Base-by-base conservation (phyloP, 495 filamentous ascomycete species). In the Cairneyella variabilis region DNA sequence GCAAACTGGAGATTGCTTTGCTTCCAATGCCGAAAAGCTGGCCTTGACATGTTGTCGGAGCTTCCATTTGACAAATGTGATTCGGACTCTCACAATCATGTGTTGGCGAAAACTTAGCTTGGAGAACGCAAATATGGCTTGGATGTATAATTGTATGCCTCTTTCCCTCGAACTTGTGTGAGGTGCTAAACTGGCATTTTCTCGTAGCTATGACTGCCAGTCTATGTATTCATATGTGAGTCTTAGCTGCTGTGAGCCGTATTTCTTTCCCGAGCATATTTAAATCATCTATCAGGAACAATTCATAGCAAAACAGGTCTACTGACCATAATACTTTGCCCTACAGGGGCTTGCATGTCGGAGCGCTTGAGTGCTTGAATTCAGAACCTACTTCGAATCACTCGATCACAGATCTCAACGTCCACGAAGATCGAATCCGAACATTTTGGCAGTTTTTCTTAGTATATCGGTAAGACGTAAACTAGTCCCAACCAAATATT, bases 111-210 rank as follows among this genome's bases (percentile, higher is more conserved):
- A 46, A 28, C 5, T 46, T 5, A 46, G 21, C 30, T 16, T 9
- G 25, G 43, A 46, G 18, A 4, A 28, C 21, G 12, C 26, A 4
- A 46, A 46, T 26, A 46, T 46, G 3, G 43, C 43, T 11, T 46
- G 43, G 43, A 46, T 46, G 2, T 46, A 46, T 17, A 46, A 46
- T 46, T 46, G 43, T 46, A 28, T 11, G 43, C n/a, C n/a, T n/a
- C n/a, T n/a, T n/a, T n/a, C n/a, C n/a, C n/a, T n/a, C n/a, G n/a
- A n/a, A n/a, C n/a, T n/a, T n/a, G n/a, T n/a, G n/a, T n/a, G n/a
- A n/a, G n/a, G n/a, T n/a, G n/a, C n/a, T n/a, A n/a, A n/a, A n/a
- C n/a, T n/a, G n/a, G n/a, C n/a, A n/a, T n/a, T n/a, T n/a, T n/a
- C n/a, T n/a, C n/a, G n/a, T n/a, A n/a, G n/a, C n/a, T n/a, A n/a